A percentile compares a stretch with the other conserved stretches of the same genome.
Conservation (phyloP, 106 monocot genomes). For the Alisma plantagoaquatica region DNA sequence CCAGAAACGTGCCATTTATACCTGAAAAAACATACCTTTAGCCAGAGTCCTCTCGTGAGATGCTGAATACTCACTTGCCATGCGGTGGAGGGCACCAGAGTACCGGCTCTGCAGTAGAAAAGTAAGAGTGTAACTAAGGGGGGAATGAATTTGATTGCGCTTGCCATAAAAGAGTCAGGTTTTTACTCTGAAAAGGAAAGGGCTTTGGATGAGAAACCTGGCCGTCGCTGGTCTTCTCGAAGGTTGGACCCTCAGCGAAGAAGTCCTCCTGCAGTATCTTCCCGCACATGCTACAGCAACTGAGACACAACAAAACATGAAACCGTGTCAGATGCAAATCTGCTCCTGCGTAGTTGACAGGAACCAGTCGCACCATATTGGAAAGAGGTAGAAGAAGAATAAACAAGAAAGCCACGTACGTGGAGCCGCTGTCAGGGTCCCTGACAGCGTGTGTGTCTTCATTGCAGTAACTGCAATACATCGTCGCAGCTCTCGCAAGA, state of each 20-base stretch:
- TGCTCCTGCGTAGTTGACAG: background rate
- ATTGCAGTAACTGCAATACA: slow-evolving; percentile 20
- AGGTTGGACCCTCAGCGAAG: slow-evolving; percentile 32
- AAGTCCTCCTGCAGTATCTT: slow-evolving; percentile 54
- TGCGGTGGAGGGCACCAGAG: slow-evolving; percentile 28
- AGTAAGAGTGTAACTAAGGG: background rate
- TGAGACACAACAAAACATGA: slow-evolving; percentile 6
- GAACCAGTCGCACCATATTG: background rate
- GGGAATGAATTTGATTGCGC: background rate
- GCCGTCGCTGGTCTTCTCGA: slow-evolving; percentile 44
- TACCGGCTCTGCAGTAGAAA: slow-evolving; percentile 32
- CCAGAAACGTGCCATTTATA: too few species aligned
- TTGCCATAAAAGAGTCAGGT: background rate
- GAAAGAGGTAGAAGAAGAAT: background rate
- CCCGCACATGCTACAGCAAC: slow-evolving; percentile 62
- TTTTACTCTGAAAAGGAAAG: background rate
- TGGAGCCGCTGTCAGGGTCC: slow-evolving; percentile 8
- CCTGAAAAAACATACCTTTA: slow-evolving; percentile 34
- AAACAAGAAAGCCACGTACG: background rate
- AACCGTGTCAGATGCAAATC: background rate
- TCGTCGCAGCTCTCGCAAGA: background rate
- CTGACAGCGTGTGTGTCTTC: background rate
- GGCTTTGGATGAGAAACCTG: slow-evolving; percentile 32
- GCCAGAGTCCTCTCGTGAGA: slow-evolving; percentile 69
- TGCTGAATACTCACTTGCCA: slow-evolving; percentile 28